These are phyloP conservation scores for Gleditsia sinensis DNA, from an alignment of 306 rosid genomes.

Conservation along the genomic window DNA sequence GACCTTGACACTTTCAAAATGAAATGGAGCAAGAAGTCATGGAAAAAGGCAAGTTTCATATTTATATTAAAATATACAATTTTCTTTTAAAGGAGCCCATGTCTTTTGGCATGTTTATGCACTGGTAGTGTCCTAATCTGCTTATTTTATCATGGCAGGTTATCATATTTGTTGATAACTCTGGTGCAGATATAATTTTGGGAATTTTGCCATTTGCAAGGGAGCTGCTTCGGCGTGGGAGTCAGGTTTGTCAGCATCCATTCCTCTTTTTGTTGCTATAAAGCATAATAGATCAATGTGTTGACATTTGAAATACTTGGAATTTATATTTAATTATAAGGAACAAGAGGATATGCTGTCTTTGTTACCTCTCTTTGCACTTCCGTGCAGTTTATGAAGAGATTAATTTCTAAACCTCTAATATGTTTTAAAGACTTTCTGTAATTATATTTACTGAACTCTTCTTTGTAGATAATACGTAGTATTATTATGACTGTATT, in stretches of 20 bases:
- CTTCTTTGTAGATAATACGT: not conserved
- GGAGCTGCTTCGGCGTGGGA: slow-evolving; percentile 85
- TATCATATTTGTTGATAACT: slow-evolving; percentile 94
- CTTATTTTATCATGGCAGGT: slow-evolving; percentile 53
- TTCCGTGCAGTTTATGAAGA: not conserved
- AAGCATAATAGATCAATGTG: not conserved
- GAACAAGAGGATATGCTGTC: slow-evolving; percentile 9
- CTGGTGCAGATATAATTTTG: slow-evolving; percentile 94
- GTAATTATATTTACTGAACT: not conserved
- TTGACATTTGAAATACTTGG: slow-evolving; percentile 17
- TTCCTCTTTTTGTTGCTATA: not conserved
- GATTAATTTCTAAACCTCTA: not conserved
- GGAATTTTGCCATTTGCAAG: slow-evolving; percentile 96
- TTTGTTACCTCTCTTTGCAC: not conserved
- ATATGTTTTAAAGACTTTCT: not conserved
- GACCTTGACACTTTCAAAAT: slow-evolving; percentile 77
- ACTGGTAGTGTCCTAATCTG: slow-evolving; percentile 30
- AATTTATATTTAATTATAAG: not conserved
- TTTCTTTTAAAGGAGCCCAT: not conserved
- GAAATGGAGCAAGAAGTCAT: slow-evolving; percentile 74
- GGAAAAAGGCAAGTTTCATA: slow-evolving; percentile 76
- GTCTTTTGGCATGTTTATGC: slow-evolving; percentile 4
- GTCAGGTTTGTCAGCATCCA: slow-evolving; percentile 59
- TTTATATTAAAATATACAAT: not conserved
- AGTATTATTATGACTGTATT: not conserved